Percentiles rank a stretch among this genome's conserved stretches.
Evolutionary conservation across 2,329 filamentous ascomycete species (phyloP).

Genomic region (Periconia macrospinosa): DNA sequence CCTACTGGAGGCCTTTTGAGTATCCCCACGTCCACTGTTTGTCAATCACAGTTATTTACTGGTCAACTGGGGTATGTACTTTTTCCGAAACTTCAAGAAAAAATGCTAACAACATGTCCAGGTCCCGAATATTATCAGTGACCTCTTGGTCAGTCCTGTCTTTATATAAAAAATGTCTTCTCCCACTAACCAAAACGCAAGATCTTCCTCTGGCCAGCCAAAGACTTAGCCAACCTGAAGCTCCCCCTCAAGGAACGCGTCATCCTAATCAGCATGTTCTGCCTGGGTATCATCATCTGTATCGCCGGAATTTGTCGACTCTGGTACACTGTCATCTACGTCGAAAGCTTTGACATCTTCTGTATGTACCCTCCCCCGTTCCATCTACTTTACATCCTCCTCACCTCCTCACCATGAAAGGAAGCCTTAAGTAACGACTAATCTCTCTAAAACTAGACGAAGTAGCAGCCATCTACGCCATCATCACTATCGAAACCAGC

Average conservation of each 20-base stretch:
- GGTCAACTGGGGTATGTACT: constrained; percentile 7
- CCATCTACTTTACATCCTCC: background rate
- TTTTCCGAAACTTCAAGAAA: background rate
- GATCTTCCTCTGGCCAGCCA: constrained; percentile 25
- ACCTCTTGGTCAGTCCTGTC: constrained; percentile 19
- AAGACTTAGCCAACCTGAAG: constrained; percentile 17
- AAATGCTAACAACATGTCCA: background rate
- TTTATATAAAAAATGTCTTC: background rate
- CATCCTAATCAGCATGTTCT: constrained; percentile 21
- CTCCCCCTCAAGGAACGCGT: constrained; percentile 19
- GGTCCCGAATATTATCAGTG: constrained; percentile 19
- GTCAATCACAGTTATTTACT: constrained; percentile 11
- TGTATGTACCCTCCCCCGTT: constrained; percentile 7
- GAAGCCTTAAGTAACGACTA: background rate
- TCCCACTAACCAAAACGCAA: background rate
- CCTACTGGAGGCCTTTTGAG: constrained; percentile 5
- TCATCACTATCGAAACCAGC: constrained; percentile 19
- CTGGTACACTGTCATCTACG: constrained; percentile 19
- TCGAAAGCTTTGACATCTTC: constrained; percentile 14
- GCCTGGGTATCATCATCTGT: constrained; percentile 18
- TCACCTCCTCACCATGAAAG: too few species aligned
- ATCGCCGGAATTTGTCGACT: constrained; percentile 21
- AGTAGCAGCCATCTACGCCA: constrained; percentile 14
- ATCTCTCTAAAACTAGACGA: constrained; percentile 6
- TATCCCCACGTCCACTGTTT: constrained; percentile 17